Conservation (phyloP, 2,329 filamentous ascomycete genomes). For the Trichoderma sp. region DNA sequence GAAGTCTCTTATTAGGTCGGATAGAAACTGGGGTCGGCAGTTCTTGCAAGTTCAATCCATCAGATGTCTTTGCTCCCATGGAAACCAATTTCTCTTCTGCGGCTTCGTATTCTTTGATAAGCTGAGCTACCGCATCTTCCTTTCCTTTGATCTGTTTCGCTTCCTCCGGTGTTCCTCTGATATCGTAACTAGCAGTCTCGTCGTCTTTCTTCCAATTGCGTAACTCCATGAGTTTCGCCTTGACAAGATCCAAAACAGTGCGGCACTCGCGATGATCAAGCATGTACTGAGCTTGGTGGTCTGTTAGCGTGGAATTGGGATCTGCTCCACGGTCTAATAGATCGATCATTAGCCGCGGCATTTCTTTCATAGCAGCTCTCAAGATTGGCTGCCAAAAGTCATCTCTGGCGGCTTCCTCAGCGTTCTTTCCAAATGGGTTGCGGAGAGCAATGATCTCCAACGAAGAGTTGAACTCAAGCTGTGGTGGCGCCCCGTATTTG, state of each 20-base stretch:
- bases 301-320: not conserved
- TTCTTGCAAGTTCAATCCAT: not conserved
- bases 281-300: not conserved
- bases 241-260: not conserved
- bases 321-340: slow-evolving; percentile 3
- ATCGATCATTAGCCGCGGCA: not conserved
- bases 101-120: not conserved
- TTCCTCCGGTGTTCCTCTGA: not conserved
- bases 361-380: not conserved
- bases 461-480: not conserved
- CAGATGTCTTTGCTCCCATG: not conserved
- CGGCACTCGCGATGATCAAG: not conserved
- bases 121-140: not conserved
- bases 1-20: not conserved
- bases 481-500: not conserved
- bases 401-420: not conserved
- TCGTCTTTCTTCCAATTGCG: not conserved
- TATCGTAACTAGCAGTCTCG: not conserved
- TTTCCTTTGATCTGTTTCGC: not conserved
- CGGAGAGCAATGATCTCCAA: not conserved
- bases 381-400: not conserved
- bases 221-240: not conserved
- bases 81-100: not conserved
- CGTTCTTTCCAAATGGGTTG: not conserved
- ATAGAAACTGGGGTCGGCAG: not conserved